Conservation (phyloP, 2,329 filamentous ascomycete genomes). For the Hypoxylon sp. region DNA sequence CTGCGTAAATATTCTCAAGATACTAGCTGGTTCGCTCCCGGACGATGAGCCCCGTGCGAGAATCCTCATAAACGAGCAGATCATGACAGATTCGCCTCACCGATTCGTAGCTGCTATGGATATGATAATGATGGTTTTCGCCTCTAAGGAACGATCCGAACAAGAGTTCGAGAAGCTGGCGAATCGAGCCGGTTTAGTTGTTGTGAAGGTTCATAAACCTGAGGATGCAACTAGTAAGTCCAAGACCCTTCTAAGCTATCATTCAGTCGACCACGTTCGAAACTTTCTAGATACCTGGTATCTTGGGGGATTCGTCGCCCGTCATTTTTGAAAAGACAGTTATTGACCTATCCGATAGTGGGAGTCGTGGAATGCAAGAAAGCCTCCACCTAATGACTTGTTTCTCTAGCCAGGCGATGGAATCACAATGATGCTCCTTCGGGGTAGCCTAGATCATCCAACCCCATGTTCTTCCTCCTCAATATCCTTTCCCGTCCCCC, state of each 20-base stretch:
- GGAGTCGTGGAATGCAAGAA: constrained; percentile 4
- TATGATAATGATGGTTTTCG: constrained; percentile 1
- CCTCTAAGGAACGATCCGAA: background rate
- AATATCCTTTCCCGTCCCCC: too few relatives aligned
- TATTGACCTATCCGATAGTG: too few relatives aligned
- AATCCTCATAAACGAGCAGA: constrained; percentile 1
- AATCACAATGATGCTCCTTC: too few relatives aligned
- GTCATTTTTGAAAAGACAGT: too few relatives aligned
- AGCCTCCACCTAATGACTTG: too few relatives aligned
- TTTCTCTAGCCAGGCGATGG: too few relatives aligned
- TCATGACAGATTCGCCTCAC: background rate
- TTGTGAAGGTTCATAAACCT: constrained; percentile 1
- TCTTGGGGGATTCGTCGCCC: too few relatives aligned
- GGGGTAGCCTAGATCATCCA: too few relatives aligned
- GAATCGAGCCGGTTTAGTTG: background rate
- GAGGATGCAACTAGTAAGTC: constrained; percentile 1
- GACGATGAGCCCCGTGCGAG: constrained; percentile 1
- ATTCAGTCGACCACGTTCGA: too few relatives aligned
- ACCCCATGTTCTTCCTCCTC: too few relatives aligned
- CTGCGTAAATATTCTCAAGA: constrained; percentile 6
- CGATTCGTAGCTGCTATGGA: background rate
- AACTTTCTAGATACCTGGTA: too few relatives aligned
- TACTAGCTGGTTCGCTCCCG: background rate
- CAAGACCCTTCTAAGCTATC: too few relatives aligned
- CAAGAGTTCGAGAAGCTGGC: constrained; percentile 2